A percentile compares a stretch with the other conserved stretches of the same genome.
Evolutionary conservation across 108 stramenopile species (phyloP).

Genomic region (Conticribra weissflogii): DNA sequence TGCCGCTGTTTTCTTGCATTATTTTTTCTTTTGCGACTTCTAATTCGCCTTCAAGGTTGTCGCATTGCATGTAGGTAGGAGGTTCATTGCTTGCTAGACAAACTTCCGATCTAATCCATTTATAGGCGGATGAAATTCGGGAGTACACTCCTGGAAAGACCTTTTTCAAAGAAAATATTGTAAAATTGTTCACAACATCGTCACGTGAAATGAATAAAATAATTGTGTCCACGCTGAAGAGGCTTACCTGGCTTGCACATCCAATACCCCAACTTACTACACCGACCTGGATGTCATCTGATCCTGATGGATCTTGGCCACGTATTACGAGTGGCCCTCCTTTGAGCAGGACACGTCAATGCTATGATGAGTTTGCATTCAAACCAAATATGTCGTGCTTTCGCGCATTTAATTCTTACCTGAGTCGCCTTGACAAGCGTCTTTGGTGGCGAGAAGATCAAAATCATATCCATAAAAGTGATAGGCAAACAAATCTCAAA

Average conservation of each 20-base stretch:
- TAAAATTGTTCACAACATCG: neutral
- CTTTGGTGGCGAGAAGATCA: slow-evolving; percentile 10
- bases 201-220: no score
- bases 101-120: slow-evolving; percentile 48
- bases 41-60: neutral
- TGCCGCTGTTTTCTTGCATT: neutral
- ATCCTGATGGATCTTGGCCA: slow-evolving; percentile 5
- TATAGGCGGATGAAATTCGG: slow-evolving; percentile 32
- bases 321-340: slow-evolving; percentile 28
- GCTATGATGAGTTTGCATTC: no score
- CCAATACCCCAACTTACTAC: slow-evolving; percentile 39
- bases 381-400: no score
- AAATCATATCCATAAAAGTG: slow-evolving; percentile 24
- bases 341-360: neutral
- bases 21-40: no score
- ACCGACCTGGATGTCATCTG: slow-evolving; percentile 30
- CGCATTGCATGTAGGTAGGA: slow-evolving; percentile 48
- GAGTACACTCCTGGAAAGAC: slow-evolving; percentile 61
- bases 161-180: neutral
- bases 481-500: no score
- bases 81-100: slow-evolving; percentile 45
- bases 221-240: neutral
- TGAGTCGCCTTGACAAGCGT: slow-evolving; percentile 34
- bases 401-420: neutral
- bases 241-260: slow-evolving; percentile 4